These are phyloP conservation scores for Coemansia sp. DNA, from an alignment of 192 early-diverging fungal species.

Conservation along the genomic window DNA sequence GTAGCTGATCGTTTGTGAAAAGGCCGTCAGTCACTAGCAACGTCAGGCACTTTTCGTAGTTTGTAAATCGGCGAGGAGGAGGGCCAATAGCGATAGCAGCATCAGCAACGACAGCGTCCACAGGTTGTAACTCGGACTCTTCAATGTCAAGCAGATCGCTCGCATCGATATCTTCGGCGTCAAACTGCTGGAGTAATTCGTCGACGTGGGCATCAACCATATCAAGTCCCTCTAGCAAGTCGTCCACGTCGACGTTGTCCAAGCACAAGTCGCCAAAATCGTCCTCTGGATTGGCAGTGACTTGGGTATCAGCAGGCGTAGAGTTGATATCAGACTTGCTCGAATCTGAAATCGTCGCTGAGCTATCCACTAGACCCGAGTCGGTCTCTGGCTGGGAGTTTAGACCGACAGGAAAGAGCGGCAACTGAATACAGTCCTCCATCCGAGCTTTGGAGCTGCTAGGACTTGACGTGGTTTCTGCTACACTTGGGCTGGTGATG, in stretches of 20 bases:
- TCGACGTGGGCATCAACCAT: conserved; percentile 18
- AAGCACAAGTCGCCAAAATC: conserved; percentile 24
- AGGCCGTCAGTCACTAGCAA: conserved; percentile 37
- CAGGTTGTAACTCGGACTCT: neutral
- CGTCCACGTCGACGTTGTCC: conserved; percentile 41
- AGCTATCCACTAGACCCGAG: neutral
- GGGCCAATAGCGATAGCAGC: neutral
- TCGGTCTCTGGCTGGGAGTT: neutral
- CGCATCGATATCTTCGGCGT: conserved; percentile 1
- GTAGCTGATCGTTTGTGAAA: conserved; percentile 22
- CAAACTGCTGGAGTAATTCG: conserved; percentile 18
- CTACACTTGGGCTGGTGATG: neutral
- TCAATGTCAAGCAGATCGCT: neutral
- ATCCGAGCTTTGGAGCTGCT: neutral
- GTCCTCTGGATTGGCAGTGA: neutral
- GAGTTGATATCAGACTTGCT: neutral
- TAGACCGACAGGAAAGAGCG: neutral
- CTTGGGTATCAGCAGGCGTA: neutral
- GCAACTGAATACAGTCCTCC: neutral
- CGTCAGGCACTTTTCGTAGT: conserved; percentile 40
- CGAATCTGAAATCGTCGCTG: neutral
- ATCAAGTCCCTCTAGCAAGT: conserved; percentile 29
- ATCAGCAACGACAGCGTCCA: neutral
- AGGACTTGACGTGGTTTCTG: neutral
- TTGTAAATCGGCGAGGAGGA: conserved; percentile 14